Evolutionary conservation across 2,329 filamentous ascomycete genomes (phyloP), one percentile per base, ranked within the genome.

Genomic region (Cytospora mali): DNA sequence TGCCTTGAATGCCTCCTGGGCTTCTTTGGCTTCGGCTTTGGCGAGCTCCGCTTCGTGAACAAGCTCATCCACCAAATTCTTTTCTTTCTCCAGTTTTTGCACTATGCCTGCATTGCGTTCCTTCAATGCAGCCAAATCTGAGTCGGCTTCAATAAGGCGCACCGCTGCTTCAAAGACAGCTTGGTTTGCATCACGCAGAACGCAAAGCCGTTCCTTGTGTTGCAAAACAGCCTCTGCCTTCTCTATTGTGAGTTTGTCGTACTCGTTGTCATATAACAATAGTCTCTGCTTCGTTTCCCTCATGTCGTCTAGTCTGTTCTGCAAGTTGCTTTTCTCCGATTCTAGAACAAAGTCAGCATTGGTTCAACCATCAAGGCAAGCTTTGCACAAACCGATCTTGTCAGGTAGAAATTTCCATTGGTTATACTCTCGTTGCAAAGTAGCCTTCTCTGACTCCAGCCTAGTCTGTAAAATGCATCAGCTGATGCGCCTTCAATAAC

Each of bases 101-200:
- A 82, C 80, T 62, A 92, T 85, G 54, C 85, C 80, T 10, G 74
- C 69, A 68, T 92, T 92, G 62, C 88, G 87, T 18, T 79, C 78
- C 69, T 85, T 84, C n/a, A 97, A 79, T 6, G 84, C 84, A 51
- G 86, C 81, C 3, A 90, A 75, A 70, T 99, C 95, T 0, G 93
- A 97, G n/a, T 81, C 75, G 1, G 92, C 93, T 78, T 99, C 95
- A 31, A 96, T 84, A 0, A 84, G 77, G 65, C 87, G 81, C 51
- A 97, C 81, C 68, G 91, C 84, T 2, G 85, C 86, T 69, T 93
- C 87, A 18, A 93, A 75, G 13, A 92, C 76, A 16, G 84, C 82
- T 52, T 88, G 81, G 58, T 90, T 86, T 6, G 86, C 81, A 55
- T 79, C 75, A 16, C 85, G 84, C 51, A 96, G 82, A 23, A 75